Evolutionary conservation across 495 filamentous ascomycete species (phyloP), one percentile per base, ranked within the genome.

Genomic region (Aspergillus sclerotioniger): DNA sequence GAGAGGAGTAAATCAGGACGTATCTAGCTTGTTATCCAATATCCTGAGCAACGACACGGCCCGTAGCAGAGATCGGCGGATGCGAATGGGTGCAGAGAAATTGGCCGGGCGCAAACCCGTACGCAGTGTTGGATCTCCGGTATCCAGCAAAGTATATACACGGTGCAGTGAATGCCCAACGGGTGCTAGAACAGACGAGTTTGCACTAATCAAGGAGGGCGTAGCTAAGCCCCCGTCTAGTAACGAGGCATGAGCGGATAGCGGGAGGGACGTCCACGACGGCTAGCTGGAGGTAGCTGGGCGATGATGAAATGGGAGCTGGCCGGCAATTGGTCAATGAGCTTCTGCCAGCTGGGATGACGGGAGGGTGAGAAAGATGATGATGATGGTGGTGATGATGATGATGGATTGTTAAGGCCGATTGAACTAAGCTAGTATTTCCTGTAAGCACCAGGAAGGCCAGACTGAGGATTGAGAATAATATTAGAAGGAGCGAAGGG

Each of bases 201-300:
- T 17, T 15, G 33, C 28, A 17, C 12, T 45, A 35, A 52, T 62
- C 31, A 43, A 19, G 32, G 55, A 57, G 57, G 53, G 53, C 50
- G 54, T 47, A 39, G 8, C 31, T 51, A 53, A 47, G 51, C 57
- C 57, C 61, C 54, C 57, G 31, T 31, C 43, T 49, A 45, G 52
- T 29, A 29, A 43, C 33, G 32, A 53, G 41, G n/a, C 61, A 62
- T 62, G 61, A 37, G 56, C 29, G 53, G 20, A 45, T 39, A 31
- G 53, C 39, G 52, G 25, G 32, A 50, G 47, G 47, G 16, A 31
- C 47, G 47, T 50, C 47, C 47, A 50, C 47, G 28, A 13, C 31
- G 47, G 25, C 25, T 25, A 25, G 5, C 25, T 25, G 25, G n/a
- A n/a, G n/a, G n/a, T 25, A 25, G 25, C 25, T 25, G 16, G 28